Evolutionary conservation across 1,139 yeast species (phyloP).

Genomic region (Taphrina confusa): DNA sequence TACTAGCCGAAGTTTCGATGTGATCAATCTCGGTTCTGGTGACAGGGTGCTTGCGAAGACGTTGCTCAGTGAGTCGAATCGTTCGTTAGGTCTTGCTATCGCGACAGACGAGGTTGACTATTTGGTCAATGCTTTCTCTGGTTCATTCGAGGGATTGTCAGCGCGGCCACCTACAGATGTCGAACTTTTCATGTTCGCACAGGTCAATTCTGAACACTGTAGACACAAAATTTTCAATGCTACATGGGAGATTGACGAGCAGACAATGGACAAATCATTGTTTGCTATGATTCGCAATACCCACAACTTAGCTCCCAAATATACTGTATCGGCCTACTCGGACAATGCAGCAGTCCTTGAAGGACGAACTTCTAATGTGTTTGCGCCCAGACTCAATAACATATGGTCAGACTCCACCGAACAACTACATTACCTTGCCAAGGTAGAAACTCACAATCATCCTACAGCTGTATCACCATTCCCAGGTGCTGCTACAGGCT

Average conservation of each 20-base stretch:
- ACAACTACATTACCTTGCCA: conserved; percentile 81
- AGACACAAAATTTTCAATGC: conserved; percentile 99
- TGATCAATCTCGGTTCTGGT: conserved; percentile 24
- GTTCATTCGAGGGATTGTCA: conserved; percentile 51
- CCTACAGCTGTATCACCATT: conserved; percentile 99
- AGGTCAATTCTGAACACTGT: conserved; percentile 98
- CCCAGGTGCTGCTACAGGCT: conserved; percentile 99
- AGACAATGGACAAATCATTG: conserved; percentile 67
- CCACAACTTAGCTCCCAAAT: conserved; percentile 71
- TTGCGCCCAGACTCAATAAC: conserved; percentile 55
- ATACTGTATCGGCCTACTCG: conserved; percentile 89
- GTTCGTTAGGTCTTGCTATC: conserved; percentile 82
- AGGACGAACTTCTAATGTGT: conserved; percentile 71
- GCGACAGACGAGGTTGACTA: conserved; percentile 92
- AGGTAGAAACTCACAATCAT: conserved; percentile 98
- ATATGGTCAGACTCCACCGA: conserved; percentile 72
- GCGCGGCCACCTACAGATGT: conserved; percentile 97
- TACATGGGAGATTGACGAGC: conserved; percentile 93
- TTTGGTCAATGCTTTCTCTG: conserved; percentile 68
- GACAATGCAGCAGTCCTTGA: conserved; percentile 98
- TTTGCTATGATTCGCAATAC: conserved; percentile 97
- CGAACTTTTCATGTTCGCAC: conserved; percentile 98
- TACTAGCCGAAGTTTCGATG: background rate
- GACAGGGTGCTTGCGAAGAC: conserved; percentile 52
- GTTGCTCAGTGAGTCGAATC: conserved; percentile 71